Evolutionary conservation across 345 rosid species (phyloP).

Genomic region (Camelina laxa): DNA sequence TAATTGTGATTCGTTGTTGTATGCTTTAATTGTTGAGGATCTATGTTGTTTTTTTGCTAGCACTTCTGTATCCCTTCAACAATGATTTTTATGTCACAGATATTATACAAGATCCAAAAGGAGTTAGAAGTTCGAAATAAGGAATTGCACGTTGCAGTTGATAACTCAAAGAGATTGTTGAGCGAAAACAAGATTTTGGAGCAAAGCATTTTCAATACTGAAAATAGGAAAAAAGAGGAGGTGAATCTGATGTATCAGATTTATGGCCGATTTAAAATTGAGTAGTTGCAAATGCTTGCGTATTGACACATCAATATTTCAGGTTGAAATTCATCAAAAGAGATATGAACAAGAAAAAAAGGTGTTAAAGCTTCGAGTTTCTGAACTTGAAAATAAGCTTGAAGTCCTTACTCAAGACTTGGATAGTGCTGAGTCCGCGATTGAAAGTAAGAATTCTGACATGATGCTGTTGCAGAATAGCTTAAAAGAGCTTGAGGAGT

Average conservation of each 20-base stretch:
- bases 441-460: constrained; percentile 58
- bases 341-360: constrained; percentile 71
- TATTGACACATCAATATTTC: constrained; percentile 33
- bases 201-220: constrained; percentile 62
- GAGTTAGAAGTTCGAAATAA: constrained; percentile 67
- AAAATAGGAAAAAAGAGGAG: constrained; percentile 77
- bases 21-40: background rate
- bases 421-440: constrained; percentile 56
- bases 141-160: constrained; percentile 61
- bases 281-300: constrained; percentile 15
- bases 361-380: constrained; percentile 59
- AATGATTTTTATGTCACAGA: constrained; percentile 48
- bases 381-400: constrained; percentile 74
- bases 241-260: constrained; percentile 41
- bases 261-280: constrained; percentile 10
- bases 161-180: constrained; percentile 52
- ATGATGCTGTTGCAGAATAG: constrained; percentile 62
- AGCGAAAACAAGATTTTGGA: constrained; percentile 67
- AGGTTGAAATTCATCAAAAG: constrained; percentile 62
- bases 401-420: constrained; percentile 59
- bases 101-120: constrained; percentile 59
- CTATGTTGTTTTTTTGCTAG: constrained; percentile 5
- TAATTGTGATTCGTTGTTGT: constrained; percentile 10
- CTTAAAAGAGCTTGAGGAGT: constrained; percentile 84
- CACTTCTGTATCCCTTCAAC: constrained; percentile 1